Evolutionary conservation across 73 alveolate genomes (phyloP).

Genomic region (Paramecium sonneborni): DNA sequence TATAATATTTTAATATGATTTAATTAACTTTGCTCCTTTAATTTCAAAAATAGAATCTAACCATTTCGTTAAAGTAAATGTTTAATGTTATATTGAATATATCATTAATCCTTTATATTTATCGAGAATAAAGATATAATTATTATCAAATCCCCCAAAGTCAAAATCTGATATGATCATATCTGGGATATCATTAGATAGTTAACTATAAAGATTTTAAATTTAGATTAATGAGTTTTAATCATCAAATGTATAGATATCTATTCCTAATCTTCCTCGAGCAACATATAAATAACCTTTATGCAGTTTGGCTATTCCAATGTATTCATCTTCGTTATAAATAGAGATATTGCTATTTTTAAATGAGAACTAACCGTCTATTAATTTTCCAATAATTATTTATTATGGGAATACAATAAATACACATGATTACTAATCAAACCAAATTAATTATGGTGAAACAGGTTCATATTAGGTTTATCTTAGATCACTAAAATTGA

Average conservation of each 20-base stretch:
- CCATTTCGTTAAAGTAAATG: neutral
- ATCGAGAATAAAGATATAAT: neutral
- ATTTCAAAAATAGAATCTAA: neutral
- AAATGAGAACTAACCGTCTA: neutral
- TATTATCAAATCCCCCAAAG: slow-evolving; percentile 15
- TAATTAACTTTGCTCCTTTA: neutral
- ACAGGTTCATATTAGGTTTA: neutral
- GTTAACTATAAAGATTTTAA: neutral
- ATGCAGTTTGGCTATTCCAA: neutral
- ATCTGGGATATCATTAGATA: neutral
- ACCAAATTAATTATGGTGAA: neutral
- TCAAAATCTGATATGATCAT: neutral
- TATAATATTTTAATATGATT: neutral
- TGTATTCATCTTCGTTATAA: neutral
- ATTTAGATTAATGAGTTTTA: neutral
- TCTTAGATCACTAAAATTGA: neutral
- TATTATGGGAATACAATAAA: neutral
- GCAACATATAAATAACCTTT: neutral
- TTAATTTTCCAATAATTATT: neutral
- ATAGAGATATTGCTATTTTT: neutral
- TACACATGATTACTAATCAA: neutral
- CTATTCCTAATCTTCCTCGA: neutral
- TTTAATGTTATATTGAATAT: neutral
- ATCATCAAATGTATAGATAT: neutral
- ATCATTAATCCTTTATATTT: neutral